Base-by-base conservation (phyloP, 345 rosid species). In the Euphorbia pulcherrima region DNA sequence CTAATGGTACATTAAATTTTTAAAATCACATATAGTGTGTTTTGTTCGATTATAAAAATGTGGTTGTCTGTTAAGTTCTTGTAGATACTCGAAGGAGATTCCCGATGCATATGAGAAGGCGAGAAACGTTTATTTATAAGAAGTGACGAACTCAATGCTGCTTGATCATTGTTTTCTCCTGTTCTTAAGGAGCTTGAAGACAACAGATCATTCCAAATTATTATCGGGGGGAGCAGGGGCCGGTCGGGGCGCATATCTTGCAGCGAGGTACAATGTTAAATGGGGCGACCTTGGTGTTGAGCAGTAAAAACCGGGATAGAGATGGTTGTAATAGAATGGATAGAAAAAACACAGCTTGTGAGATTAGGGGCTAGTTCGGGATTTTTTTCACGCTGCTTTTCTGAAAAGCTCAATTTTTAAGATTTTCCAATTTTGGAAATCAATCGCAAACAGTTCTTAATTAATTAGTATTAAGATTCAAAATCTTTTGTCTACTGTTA, bases 201-300 rank as follows among this genome's bases (percentile, higher is more conserved):
- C 84, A 91, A 85, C 85, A 83, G 81, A 81, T 82, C 26, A 74
- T 78, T 48, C 99, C 99, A 0, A 97, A 94, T 72, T 85, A 84
- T 80, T 94, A 94, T 70, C 99, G 97, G 55, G 97, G 99, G n/a
- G 91, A 96, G 71, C 91, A 97, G 47, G 99, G 99, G 64, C 97
- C 99, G 16, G 97, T 91, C 0, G 99, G 97, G 57, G 99, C 99
- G 61, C 99, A 94, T 94, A 94, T 75, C 97, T 94, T 50, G 95
- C 99, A 6, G 99, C 99, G 37, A 84, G 82, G 76, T 83, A 94
- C 82, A 89, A 89, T 17, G 97, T 94, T 57, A 87, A 82, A 52
- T 94, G 99, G 99, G 99, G 97, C 14, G 99, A 91, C 61, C 72
- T 91, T n/a, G 78, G 86, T 51, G 13, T 81, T 64, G 90, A 91